A percentile compares a stretch with the other conserved stretches of the same genome.
phyloP scores from a whole-genome alignment of 2,329 filamentous ascomycete species.

The Juglanconis oblonga region DNA sequence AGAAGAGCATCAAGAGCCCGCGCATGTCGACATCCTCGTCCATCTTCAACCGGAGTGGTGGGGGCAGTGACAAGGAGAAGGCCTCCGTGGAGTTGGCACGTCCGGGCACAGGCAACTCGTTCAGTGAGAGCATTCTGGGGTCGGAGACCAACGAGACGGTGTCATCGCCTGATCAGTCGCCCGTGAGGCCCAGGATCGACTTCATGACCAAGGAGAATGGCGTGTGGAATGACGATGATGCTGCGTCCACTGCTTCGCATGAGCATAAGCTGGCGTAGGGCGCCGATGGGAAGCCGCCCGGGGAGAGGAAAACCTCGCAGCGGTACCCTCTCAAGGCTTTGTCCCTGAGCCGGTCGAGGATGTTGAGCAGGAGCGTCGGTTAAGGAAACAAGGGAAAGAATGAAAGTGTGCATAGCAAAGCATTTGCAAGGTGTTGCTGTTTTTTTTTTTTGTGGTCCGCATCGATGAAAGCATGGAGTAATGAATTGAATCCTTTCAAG shows the following conservation, averaged over 20 bases:
- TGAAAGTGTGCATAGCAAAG: background rate
- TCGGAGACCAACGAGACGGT: constrained; percentile 9
- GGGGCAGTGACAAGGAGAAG: constrained; percentile 13
- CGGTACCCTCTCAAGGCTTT: background rate
- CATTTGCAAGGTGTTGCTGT: background rate
- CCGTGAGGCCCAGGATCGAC: constrained; percentile 12
- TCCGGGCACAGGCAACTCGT: constrained; percentile 18
- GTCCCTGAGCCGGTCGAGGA: background rate
- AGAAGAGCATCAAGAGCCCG: constrained; percentile 19
- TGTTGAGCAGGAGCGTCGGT: background rate
- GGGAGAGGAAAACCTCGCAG: background rate
- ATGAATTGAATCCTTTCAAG: background rate
- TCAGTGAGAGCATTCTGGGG: constrained; percentile 21
- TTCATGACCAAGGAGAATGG: constrained; percentile 17
- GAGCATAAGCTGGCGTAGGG: constrained; percentile 13
- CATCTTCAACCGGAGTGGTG: background rate
- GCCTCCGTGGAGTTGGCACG: constrained; percentile 17
- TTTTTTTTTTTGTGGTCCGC: background rate
- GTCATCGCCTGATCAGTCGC: constrained; percentile 15
- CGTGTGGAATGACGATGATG: constrained; percentile 14
- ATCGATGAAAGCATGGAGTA: background rate
- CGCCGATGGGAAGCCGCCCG: background rate
- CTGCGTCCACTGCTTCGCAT: background rate
- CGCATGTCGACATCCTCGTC: constrained; percentile 23
- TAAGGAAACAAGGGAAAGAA: background rate